Percentiles rank a stretch among this genome's conserved stretches.
phyloP scores from a whole-genome alignment of 257 asterid species.

The Nicotiana undulata region DNA sequence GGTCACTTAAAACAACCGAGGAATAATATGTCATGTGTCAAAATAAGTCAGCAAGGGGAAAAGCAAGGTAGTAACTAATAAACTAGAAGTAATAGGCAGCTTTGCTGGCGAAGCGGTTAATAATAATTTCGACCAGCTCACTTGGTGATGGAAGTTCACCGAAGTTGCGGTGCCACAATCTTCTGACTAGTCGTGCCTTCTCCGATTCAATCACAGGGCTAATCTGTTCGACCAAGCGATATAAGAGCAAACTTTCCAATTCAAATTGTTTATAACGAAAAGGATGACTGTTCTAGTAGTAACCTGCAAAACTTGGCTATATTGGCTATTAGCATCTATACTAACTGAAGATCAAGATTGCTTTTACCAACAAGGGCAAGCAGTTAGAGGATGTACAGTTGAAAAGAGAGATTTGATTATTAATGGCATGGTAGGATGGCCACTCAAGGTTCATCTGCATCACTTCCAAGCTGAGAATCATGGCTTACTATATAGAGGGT shows the following conservation, averaged over 20 bases:
- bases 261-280: background rate
- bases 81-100: background rate
- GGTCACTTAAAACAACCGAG: background rate
- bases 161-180: too few species aligned
- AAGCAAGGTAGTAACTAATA: background rate
- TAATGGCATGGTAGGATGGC: background rate
- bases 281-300: background rate
- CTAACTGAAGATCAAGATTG: background rate
- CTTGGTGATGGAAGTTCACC: too few species aligned
- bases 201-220: too few species aligned
- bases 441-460: conserved; percentile 40
- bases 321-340: background rate
- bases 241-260: background rate
- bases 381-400: conserved; percentile 8
- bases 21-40: background rate
- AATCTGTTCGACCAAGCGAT: too few species aligned
- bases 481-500: conserved; percentile 37
- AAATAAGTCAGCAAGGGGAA: background rate
- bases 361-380: background rate
- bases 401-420: conserved; percentile 16
- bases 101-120: too few species aligned
- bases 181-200: too few species aligned
- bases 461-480: conserved; percentile 33
- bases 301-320: conserved; percentile 9
- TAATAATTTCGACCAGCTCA: too few species aligned